Percentiles rank a stretch among this genome's conserved stretches.
Conservation (phyloP, 2,329 filamentous ascomycete genomes). For the Coleophoma crateriformis region DNA sequence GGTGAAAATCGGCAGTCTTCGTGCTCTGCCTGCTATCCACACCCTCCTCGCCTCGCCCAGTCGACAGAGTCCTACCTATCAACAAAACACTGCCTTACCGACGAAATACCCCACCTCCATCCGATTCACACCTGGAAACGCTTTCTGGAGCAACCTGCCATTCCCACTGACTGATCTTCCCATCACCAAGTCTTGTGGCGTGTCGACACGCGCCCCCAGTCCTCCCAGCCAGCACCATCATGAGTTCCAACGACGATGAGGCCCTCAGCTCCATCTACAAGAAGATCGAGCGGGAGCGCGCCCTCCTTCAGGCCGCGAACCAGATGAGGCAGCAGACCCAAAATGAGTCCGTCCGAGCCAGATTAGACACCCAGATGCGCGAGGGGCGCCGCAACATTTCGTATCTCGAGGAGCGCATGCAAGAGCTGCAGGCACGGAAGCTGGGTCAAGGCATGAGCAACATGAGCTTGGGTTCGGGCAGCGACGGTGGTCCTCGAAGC, state of each 20-base stretch:
- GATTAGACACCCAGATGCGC: constrained; percentile 89
- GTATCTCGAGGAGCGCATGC: constrained; percentile 90
- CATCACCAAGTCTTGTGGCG: constrained; percentile 6
- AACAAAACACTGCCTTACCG: constrained; percentile 1
- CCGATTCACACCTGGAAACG: background rate
- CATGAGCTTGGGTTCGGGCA: constrained; percentile 55
- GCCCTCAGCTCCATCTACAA: constrained; percentile 75
- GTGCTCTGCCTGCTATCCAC: background rate
- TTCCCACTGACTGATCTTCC: background rate
- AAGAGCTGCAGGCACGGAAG: constrained; percentile 79
- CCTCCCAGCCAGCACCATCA: constrained; percentile 14
- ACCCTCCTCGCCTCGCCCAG: background rate
- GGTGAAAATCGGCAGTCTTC: constrained; percentile 4
- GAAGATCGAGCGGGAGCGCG: constrained; percentile 98
- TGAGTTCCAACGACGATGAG: constrained; percentile 56
- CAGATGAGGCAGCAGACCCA: constrained; percentile 94
- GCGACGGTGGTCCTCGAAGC: constrained; percentile 33
- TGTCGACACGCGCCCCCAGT: constrained; percentile 16
- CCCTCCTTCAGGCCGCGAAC: constrained; percentile 88
- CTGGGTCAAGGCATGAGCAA: constrained; percentile 62
- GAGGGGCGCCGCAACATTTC: constrained; percentile 90
- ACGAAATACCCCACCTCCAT: constrained; percentile 1
- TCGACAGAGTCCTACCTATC: constrained; percentile 8
- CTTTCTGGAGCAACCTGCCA: background rate
- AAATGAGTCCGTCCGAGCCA: constrained; percentile 85